Evolutionary conservation across 2,329 filamentous ascomycete species (phyloP), one percentile per base, ranked within the genome.

Genomic region (Lasiodiplodia sp.): DNA sequence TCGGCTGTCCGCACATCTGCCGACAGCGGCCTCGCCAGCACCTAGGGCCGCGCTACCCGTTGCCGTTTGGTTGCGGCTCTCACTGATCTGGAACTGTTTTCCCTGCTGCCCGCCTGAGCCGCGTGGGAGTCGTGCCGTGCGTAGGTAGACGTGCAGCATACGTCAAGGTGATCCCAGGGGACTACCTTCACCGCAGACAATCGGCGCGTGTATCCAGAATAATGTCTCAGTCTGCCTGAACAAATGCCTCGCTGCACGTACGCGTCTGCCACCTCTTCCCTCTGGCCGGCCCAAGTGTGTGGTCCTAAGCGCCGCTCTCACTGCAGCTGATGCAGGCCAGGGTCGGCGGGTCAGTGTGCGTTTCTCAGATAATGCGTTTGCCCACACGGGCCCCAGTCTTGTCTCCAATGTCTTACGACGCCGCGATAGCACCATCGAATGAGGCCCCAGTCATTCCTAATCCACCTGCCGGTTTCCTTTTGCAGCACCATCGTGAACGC

Each of bases 371-470:
- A 38, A 21, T 25, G n/a, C 14, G 37, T n/a, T 58, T 21, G 21
- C 14, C 11, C 34, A 57, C 23, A 11, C 16, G 10, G 55, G 34
- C 31, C 34, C 55, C 55, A 37, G 44, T 47, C 44, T 47, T 47
- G 55, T 58, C 55, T 38, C 55, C 55, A 40, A 40, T 18, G n/a
- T 56, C 53, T 56, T 56, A 56, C 31, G 53, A 58, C 21, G 55
- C 34, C 4, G 18, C 4, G 55, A 40, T 16, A n/a, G 11, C 55
- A 21, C 34, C 55, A 28, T 38, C 55, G 55, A 58, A 58, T 58
- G 55, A 40, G 55, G 31, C 2, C 34, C 55, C 55, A 23, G 55
- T 40, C 55, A 58, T 38, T 58, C 55, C 55, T 11, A 37, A 38
- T 58, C 34, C n/a, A 47, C n/a, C n/a, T 37, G 12, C 10, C 12